Evolutionary conservation across 495 filamentous ascomycete species (phyloP).

Genomic region (Aspergillus biplanus): DNA sequence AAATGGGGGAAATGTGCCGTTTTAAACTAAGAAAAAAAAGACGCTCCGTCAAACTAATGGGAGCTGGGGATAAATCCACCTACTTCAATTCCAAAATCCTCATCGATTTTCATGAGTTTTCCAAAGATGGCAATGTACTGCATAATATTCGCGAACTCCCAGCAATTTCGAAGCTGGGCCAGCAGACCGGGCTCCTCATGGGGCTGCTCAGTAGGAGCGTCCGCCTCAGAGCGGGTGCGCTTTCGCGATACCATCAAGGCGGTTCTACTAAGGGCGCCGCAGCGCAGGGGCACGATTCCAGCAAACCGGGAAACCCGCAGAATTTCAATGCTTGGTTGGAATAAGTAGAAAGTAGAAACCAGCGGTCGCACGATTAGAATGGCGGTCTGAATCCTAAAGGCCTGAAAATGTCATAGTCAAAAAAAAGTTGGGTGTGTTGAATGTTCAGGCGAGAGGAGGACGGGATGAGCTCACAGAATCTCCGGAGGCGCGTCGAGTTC

Average conservation of each 20-base stretch:
- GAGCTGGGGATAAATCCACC: constrained; percentile 21
- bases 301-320: constrained; percentile 7
- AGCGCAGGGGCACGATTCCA: constrained; percentile 24
- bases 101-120: constrained; percentile 82
- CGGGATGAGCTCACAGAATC: constrained; percentile 39
- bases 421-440: constrained; percentile 14
- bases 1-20: constrained; percentile 1
- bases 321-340: constrained; percentile 4
- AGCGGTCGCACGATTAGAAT: not conserved
- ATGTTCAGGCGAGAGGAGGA: constrained; percentile 33
- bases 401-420: constrained; percentile 16
- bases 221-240: constrained; percentile 72
- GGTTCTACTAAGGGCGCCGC: constrained; percentile 37
- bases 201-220: constrained; percentile 46
- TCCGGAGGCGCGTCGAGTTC: constrained; percentile 40
- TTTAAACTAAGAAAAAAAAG: constrained; percentile 1
- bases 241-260: constrained; percentile 64
- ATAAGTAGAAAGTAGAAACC: not conserved
- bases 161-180: constrained; percentile 77
- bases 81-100: constrained; percentile 86
- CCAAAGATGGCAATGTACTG: constrained; percentile 94
- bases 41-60: not conserved
- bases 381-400: constrained; percentile 5
- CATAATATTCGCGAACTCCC: constrained; percentile 94
- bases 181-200: constrained; percentile 59